phyloP scores from a whole-genome alignment of 1,284 basidiomycete species.

The Tilletiaria anomala region DNA sequence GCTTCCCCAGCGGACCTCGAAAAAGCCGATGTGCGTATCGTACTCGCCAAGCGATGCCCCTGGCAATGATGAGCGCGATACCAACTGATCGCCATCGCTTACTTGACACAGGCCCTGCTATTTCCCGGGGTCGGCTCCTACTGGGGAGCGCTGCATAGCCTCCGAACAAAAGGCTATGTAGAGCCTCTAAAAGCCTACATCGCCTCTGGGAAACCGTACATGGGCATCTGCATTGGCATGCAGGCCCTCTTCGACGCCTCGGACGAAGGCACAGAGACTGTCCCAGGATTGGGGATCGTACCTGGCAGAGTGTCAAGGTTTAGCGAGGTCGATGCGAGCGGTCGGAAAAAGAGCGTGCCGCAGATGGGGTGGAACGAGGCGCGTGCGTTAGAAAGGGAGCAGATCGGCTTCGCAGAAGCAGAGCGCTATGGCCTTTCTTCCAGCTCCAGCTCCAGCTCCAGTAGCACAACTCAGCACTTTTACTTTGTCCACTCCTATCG shows the following conservation, averaged over 20 bases:
- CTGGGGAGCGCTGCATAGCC: constrained; percentile 66
- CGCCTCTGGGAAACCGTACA: constrained; percentile 73
- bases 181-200: constrained; percentile 74
- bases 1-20: constrained; percentile 66
- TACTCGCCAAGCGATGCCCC: constrained; percentile 1
- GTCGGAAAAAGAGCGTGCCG: constrained; percentile 66
- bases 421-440: too few species aligned
- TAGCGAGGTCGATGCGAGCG: constrained; percentile 8
- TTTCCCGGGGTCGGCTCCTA: constrained; percentile 98
- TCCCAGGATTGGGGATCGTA: constrained; percentile 29
- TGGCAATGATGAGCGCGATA: background rate
- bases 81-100: too few species aligned
- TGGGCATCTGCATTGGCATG: constrained; percentile 70
- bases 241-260: constrained; percentile 65
- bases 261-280: constrained; percentile 36
- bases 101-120: constrained; percentile 84
- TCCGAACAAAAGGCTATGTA: constrained; percentile 59
- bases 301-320: constrained; percentile 27
- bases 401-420: background rate
- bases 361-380: constrained; percentile 81
- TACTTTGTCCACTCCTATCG: constrained; percentile 98
- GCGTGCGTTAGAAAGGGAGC: constrained; percentile 37
- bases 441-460: constrained; percentile 9
- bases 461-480: constrained; percentile 46
- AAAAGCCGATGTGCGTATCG: constrained; percentile 62